These are phyloP conservation scores for Parmelia sp. DNA, from an alignment of 495 filamentous ascomycete species.

Conservation along the genomic window DNA sequence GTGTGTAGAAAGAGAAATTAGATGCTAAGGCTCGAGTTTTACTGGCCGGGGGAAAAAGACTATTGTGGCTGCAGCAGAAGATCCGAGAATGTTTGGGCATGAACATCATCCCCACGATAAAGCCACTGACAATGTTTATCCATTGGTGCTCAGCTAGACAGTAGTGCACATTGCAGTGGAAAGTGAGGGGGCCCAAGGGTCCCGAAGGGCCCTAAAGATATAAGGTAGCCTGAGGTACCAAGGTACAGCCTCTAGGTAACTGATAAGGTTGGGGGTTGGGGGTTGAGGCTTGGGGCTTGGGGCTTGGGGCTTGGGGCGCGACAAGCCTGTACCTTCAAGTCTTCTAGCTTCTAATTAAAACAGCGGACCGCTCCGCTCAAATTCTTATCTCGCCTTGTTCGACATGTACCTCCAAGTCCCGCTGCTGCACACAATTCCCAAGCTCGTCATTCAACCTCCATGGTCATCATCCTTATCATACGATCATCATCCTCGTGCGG, in stretches of 20 bases:
- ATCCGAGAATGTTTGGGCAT: too few species aligned
- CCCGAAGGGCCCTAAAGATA: neutral
- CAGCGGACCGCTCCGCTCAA: neutral
- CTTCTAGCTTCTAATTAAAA: too few species aligned
- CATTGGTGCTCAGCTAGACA: too few species aligned
- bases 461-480: neutral
- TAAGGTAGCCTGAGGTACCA: neutral
- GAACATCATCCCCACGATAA: neutral
- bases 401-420: neutral
- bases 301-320: too few species aligned
- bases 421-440: neutral
- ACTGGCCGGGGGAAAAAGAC: neutral
- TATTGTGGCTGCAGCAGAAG: slow-evolving; percentile 5
- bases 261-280: neutral
- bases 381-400: neutral
- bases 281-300: too few species aligned
- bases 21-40: neutral
- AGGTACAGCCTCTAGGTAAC: neutral
- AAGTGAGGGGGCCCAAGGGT: neutral
- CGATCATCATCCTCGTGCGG: neutral
- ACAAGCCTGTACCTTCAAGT: neutral
- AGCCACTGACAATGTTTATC: neutral
- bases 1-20: neutral
- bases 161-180: neutral
- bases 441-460: neutral